Percentiles rank a stretch among this genome's conserved stretches.
Conservation (phyloP, 2,329 filamentous ascomycete species). For the Chrysoporthe deuterocubensis region DNA sequence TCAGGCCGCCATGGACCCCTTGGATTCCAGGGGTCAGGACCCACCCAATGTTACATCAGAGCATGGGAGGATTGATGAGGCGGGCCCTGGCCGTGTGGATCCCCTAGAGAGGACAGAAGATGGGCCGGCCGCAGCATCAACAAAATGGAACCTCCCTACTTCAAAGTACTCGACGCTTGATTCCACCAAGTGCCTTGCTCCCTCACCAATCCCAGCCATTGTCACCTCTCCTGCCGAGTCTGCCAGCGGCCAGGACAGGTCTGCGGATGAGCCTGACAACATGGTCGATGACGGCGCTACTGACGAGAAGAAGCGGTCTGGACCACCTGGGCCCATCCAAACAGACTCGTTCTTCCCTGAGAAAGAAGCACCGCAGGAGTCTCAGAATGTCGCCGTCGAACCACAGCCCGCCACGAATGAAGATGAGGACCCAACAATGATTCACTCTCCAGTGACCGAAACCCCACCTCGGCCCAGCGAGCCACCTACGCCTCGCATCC, state of each 20-base stretch:
- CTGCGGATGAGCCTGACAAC: slow-evolving; percentile 27
- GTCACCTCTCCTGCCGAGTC: slow-evolving; percentile 28
- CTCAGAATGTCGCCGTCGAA: slow-evolving; percentile 85
- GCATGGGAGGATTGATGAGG: slow-evolving; percentile 30
- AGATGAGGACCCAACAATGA: slow-evolving; percentile 76
- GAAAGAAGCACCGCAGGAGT: slow-evolving; percentile 58
- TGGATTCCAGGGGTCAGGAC: slow-evolving; percentile 25
- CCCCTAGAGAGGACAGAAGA: slow-evolving; percentile 29
- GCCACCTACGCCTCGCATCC: slow-evolving; percentile 39
- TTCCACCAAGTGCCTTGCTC: slow-evolving; percentile 30
- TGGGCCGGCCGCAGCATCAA: slow-evolving; percentile 28
- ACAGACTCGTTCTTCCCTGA: slow-evolving; percentile 48
- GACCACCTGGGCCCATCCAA: slow-evolving; percentile 58
- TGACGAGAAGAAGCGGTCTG: slow-evolving; percentile 38
- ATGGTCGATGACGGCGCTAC: slow-evolving; percentile 36
- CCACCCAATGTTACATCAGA: slow-evolving; percentile 29
- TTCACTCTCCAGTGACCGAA: slow-evolving; percentile 41
- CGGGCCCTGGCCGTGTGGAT: slow-evolving; percentile 28
- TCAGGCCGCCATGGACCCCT: slow-evolving; percentile 28
- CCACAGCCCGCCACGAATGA: slow-evolving; percentile 80
- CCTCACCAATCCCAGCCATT: slow-evolving; percentile 30
- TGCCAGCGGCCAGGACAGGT: slow-evolving; percentile 29
- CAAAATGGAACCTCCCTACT: slow-evolving; percentile 38
- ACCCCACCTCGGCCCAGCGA: slow-evolving; percentile 37
- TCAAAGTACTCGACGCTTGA: slow-evolving; percentile 51